Evolutionary conservation across 2,329 filamentous ascomycete species (phyloP).

Genomic region (Colletotrichum neosansevieriae): DNA sequence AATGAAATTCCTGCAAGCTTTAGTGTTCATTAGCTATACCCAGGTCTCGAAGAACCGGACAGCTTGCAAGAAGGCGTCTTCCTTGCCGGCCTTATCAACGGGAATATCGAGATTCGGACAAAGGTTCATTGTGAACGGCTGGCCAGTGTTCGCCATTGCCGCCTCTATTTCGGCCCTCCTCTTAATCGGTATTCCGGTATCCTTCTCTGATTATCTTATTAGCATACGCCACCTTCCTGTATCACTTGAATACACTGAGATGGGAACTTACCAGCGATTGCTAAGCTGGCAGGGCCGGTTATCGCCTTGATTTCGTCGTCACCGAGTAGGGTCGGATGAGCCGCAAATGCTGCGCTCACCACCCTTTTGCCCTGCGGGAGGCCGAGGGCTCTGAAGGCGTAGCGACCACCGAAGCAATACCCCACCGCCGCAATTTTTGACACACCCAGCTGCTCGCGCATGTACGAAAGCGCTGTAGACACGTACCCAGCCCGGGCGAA

Average conservation of each 20-base stretch:
- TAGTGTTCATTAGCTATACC: conserved; percentile 23
- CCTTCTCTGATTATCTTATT: conserved; percentile 59
- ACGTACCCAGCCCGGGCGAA: conserved; percentile 77
- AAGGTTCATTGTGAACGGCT: conserved; percentile 50
- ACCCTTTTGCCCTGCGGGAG: conserved; percentile 57
- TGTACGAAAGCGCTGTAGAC: conserved; percentile 56
- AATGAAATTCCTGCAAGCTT: too few species aligned
- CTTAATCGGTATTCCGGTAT: conserved; percentile 67
- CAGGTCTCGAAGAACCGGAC: conserved; percentile 78
- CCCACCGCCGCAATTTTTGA: conserved; percentile 67
- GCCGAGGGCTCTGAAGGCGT: conserved; percentile 63
- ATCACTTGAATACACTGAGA: neutral
- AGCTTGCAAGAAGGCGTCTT: conserved; percentile 82
- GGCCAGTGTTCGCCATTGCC: conserved; percentile 16
- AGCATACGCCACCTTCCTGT: neutral
- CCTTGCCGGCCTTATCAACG: conserved; percentile 76
- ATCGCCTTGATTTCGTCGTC: conserved; percentile 70
- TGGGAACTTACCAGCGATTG: conserved; percentile 64
- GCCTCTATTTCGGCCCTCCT: conserved; percentile 53
- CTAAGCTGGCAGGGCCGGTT: conserved; percentile 68
- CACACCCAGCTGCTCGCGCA: conserved; percentile 60
- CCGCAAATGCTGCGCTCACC: conserved; percentile 70
- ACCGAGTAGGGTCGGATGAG: conserved; percentile 73
- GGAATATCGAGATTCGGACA: conserved; percentile 70
- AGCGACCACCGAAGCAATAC: conserved; percentile 76